Conservation (phyloP, 768 basidiomycete species). For the Auriscalpium vulgare region DNA sequence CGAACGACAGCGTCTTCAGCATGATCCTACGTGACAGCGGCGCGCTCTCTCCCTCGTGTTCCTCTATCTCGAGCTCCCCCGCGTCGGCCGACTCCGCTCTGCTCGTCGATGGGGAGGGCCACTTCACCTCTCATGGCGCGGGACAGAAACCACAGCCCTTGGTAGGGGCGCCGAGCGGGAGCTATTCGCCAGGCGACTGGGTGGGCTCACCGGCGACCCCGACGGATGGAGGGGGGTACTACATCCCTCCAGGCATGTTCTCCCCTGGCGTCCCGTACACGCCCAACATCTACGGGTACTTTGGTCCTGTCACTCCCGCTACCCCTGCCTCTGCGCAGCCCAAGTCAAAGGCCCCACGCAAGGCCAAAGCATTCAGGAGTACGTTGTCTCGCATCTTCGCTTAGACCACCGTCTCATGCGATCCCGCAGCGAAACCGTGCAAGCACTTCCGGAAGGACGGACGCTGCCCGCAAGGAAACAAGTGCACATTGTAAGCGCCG, state of each 20-base stretch:
- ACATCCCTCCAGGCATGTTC: slow-evolving; percentile 2
- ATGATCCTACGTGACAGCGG: slow-evolving; percentile 3
- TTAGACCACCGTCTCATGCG: background rate
- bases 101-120: background rate
- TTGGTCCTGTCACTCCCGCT: background rate
- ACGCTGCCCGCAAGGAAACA: slow-evolving; percentile 8
- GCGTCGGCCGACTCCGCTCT: background rate
- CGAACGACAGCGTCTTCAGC: slow-evolving; percentile 1
- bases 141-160: too few species aligned
- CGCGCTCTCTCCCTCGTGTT: background rate
- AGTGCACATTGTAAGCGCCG: slow-evolving; percentile 13
- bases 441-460: slow-evolving; percentile 13
- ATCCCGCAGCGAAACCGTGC: slow-evolving; percentile 10
- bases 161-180: background rate
- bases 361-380: slow-evolving; percentile 13
- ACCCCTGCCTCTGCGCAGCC: background rate
- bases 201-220: slow-evolving; percentile 2
- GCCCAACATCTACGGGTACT: background rate
- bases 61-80: background rate
- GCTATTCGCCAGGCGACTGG: background rate
- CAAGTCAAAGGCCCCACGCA: slow-evolving; percentile 3
- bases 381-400: background rate
- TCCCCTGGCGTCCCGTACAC: slow-evolving; percentile 4
- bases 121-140: background rate
- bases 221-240: slow-evolving; percentile 2